Conservation (phyloP, 2,329 filamentous ascomycete species). For the Botrytis pseudocinerea region DNA sequence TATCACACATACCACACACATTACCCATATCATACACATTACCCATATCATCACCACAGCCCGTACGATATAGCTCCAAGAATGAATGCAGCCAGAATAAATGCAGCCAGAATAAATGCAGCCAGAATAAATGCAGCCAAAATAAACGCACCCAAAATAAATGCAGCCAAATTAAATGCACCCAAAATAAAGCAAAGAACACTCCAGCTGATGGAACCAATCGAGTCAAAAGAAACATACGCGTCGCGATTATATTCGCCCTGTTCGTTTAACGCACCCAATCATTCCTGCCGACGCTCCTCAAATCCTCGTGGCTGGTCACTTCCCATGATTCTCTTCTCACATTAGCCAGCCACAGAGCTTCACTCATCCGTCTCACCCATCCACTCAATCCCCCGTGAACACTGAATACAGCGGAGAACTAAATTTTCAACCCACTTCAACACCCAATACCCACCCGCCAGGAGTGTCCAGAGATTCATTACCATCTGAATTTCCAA, state of each 20-base stretch:
- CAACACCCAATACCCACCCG: conserved; percentile 13
- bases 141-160: neutral
- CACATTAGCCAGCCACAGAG: conserved; percentile 13
- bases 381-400: conserved; percentile 11
- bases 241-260: conserved; percentile 7
- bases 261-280: neutral
- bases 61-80: neutral
- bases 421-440: conserved; percentile 23
- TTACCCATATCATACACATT: too few species aligned
- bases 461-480: conserved; percentile 18
- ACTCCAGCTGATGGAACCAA: neutral
- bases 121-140: neutral
- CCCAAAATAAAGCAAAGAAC: neutral
- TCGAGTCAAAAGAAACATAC: neutral
- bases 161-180: too few species aligned
- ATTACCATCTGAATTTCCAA: neutral
- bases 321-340: neutral
- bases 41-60: too few species aligned
- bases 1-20: too few species aligned
- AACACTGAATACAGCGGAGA: conserved; percentile 23
- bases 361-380: neutral
- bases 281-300: neutral
- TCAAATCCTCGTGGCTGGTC: conserved; percentile 19
- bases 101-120: too few species aligned
- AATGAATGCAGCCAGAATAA: neutral